phyloP scores from a whole-genome alignment of 441 rosid species.

The Euphorbia schlechtendalii region DNA sequence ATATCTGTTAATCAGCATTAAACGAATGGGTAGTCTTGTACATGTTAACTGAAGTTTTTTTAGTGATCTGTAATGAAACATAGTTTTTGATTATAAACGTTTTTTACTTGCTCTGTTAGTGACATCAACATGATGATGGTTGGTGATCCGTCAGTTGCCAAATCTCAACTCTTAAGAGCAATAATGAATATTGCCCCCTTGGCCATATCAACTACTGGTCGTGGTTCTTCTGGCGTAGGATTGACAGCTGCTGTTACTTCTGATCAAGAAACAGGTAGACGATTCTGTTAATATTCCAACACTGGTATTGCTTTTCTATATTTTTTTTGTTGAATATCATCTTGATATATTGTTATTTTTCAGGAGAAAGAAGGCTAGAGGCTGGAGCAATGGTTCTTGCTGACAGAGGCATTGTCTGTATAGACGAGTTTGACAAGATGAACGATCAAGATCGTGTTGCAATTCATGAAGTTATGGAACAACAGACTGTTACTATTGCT shows the following conservation, averaged over 20 bases:
- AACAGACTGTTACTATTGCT: constrained; percentile 98
- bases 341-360: not conserved
- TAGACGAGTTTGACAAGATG: constrained; percentile 99
- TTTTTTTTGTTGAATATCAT: constrained; percentile 4
- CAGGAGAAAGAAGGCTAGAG: constrained; percentile 97
- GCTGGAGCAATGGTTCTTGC: constrained; percentile 99
- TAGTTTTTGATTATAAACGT: constrained; percentile 2
- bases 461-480: no score
- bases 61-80: not conserved
- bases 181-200: constrained; percentile 96
- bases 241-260: constrained; percentile 98
- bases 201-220: constrained; percentile 97
- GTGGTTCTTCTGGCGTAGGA: constrained; percentile 99
- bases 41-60: not conserved
- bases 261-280: constrained; percentile 94
- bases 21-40: not conserved
- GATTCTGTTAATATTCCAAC: constrained; percentile 5
- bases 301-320: not conserved
- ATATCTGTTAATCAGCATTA: not conserved
- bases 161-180: constrained; percentile 94
- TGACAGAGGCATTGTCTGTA: constrained; percentile 93
- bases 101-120: constrained; percentile 32
- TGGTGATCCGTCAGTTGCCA: constrained; percentile 99
- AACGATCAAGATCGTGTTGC: constrained; percentile 99
- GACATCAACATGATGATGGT: constrained; percentile 99